Base-by-base conservation (phyloP, 352 stramenopile genomes). In the Globisporangium mamillatum region DNA sequence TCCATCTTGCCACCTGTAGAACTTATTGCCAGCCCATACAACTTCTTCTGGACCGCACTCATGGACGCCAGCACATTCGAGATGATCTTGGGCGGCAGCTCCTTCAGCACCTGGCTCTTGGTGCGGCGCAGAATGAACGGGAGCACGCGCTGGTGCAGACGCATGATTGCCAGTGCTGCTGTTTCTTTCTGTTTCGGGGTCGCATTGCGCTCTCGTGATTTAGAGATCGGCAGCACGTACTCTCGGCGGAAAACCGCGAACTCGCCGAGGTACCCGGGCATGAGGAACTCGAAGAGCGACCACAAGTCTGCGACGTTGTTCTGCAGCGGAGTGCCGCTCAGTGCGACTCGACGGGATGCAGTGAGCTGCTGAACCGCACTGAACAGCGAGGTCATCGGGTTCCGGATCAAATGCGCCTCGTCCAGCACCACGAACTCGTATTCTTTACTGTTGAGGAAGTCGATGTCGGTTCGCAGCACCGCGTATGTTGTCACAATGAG, bases 231-330 rank as follows among this genome's bases (percentile, higher is more conserved):
- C 7, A 82, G 64, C 38, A 88, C 82, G 73, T 85, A 91, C 18
- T 91, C 71, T 4, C 73, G 69, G 10, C 84, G 86, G 68, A 94
- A 94, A 0, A 66, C 57, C 12, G 60, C 16, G 25, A 95, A 97
- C 2, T 93, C 89, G 18, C 97, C 97, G 34, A 99, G 86, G 71
- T 98, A 99, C 27, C 97, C 97, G 27, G 97, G 97, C 96, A 99
- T 98, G 1, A 99, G 65, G 52, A 99, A 99, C 63, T 98, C 90
- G 76, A 99, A 99, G 3, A 98, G 78, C 50, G 95, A 88, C 97
- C 97, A 99, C 38, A 99, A 70, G 63, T 99, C 98, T 16, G 92
- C 80, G 5, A 99, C 97, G 36, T 97, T 92, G 77, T 99, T 99
- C 67, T 99, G 97, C 53, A 99, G 78, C 5, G 97, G 97, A 6